Evolutionary conservation across 495 filamentous ascomycete species (phyloP).

Genomic region (Hypoxylon lenormandii): DNA sequence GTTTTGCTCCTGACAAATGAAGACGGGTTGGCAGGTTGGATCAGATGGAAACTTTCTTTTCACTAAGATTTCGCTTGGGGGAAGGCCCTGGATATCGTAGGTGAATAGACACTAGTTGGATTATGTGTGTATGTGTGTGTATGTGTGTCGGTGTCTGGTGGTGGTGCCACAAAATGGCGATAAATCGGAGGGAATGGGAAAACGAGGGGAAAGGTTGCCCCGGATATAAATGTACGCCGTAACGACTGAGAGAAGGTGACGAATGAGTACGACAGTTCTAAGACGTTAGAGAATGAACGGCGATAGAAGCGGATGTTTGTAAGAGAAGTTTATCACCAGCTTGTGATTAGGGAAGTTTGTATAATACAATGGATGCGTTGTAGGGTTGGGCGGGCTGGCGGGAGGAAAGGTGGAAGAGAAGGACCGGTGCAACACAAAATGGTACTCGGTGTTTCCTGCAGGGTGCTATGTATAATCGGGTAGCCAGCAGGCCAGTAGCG

Average conservation of each 20-base stretch:
- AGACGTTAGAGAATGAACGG: too few relatives aligned
- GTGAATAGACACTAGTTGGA: not conserved
- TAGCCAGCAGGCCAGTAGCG: too few relatives aligned
- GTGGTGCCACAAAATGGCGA: not conserved
- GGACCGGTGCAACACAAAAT: too few relatives aligned
- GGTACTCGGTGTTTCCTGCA: too few relatives aligned
- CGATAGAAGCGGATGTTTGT: too few relatives aligned
- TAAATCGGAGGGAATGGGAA: slow-evolving; percentile 6
- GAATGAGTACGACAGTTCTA: not conserved
- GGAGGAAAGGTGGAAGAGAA: too few relatives aligned
- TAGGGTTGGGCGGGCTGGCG: too few relatives aligned
- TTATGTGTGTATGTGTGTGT: slow-evolving; percentile 1
- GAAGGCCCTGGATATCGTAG: not conserved
- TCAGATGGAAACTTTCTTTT: not conserved
- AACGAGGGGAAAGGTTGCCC: slow-evolving; percentile 28
- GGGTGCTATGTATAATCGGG: too few relatives aligned
- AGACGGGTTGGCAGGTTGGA: not conserved
- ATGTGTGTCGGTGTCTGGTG: not conserved
- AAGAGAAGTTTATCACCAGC: too few relatives aligned
- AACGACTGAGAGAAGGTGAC: not conserved
- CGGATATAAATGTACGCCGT: slow-evolving; percentile 19
- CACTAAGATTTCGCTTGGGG: not conserved
- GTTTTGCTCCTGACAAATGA: slow-evolving; percentile 5
- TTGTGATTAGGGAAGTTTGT: too few relatives aligned
- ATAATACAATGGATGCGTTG: too few relatives aligned